Base-by-base conservation (phyloP, 1,284 basidiomycete genomes). In the Fomitopsis betulina region DNA sequence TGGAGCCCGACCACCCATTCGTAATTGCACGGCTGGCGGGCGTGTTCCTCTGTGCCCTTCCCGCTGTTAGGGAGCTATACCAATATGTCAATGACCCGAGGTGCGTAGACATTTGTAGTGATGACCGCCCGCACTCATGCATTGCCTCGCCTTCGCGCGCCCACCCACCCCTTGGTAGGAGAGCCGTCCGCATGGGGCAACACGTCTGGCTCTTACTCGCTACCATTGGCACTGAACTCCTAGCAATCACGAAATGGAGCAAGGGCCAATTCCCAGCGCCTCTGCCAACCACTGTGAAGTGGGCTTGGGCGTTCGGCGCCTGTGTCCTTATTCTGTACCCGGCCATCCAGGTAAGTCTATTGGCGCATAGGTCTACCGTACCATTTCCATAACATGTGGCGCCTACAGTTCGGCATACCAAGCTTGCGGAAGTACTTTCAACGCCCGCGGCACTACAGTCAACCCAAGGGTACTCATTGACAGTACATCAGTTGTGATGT, bases 1-100 rank as follows among this genome's bases (percentile, higher is more conserved):
- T 94, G 84, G 89, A 93, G 65, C 91, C 91, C 32, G 87, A 91
- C 68, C 90, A 93, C 70, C 90, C 89, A 8, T 84, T 93, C 61
- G 80, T 93, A 43, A 89, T 92, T 57, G 74, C 83, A 59, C 81
- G 91, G 33, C 79, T 93, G 12, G 84, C 83, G 7, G 83, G 84
- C 55, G 84, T 93, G 57, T 93, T 94, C 70, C 74, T 93, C 3
- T 93, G 91, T 67, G 91, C 86, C 15, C 75, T 94, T 39, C 91
- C 91, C 10, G 91, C 91, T 13, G 87, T 87, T 56, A 76, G 90
- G 63, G 90, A 93, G 72, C 72, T 92, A 35, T 89, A 84, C 70
- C 89, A 90, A 68, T 92, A 91, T 67, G 82, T 89, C 68, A 90
- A 86, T 68, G 80, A 89, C 70, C 87, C 88, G 65, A 82, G 84